phyloP scores from a whole-genome alignment of 495 filamentous ascomycete genomes.

The Xylaria curta region DNA sequence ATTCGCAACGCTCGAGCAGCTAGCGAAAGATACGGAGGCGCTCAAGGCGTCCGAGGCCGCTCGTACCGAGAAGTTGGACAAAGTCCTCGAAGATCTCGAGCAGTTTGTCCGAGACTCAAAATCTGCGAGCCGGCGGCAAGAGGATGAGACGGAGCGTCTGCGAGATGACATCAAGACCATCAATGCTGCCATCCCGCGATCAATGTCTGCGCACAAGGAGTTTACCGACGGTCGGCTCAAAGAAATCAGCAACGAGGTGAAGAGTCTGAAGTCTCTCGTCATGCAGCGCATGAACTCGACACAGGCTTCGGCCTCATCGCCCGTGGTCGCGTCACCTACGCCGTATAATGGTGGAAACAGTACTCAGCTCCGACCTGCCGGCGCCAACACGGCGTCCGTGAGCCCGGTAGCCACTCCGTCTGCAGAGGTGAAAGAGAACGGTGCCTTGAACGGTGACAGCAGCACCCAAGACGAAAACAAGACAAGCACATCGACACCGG shows the following conservation, averaged over 20 bases:
- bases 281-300: constrained; percentile 73
- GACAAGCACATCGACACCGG: constrained; percentile 41
- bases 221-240: constrained; percentile 77
- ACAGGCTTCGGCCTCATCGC: constrained; percentile 36
- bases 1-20: constrained; percentile 88
- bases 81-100: constrained; percentile 82
- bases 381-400: constrained; percentile 40
- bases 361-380: constrained; percentile 48
- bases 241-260: constrained; percentile 86
- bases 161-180: constrained; percentile 86
- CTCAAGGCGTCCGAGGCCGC: constrained; percentile 85
- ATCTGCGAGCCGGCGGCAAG: constrained; percentile 73
- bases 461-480: constrained; percentile 32
- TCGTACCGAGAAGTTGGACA: constrained; percentile 84
- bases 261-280: constrained; percentile 88
- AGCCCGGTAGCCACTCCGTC: constrained; percentile 38
- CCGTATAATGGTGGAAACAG: constrained; percentile 34
- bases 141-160: constrained; percentile 83
- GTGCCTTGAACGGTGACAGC: constrained; percentile 20
- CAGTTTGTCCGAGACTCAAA: constrained; percentile 81
- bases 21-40: constrained; percentile 84
- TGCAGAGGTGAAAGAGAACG: constrained; percentile 43
- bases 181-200: constrained; percentile 84
- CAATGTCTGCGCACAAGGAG: constrained; percentile 85
- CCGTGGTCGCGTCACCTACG: constrained; percentile 33